phyloP scores from a whole-genome alignment of 345 rosid genomes.

The Melaleuca quinquenervia region DNA sequence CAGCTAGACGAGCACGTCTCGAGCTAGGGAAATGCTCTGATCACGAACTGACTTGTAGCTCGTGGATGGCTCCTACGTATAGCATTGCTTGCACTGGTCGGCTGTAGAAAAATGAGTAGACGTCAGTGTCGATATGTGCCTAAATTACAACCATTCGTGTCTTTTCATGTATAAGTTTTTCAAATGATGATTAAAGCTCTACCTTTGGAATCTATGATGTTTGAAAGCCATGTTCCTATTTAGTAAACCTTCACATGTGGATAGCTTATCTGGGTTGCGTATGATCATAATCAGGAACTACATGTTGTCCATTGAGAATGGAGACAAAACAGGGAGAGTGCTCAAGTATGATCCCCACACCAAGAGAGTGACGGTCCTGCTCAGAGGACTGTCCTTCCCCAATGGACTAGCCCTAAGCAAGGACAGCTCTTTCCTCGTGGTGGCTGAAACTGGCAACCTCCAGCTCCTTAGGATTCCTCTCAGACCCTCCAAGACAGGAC shows the following conservation, averaged over 20 bases:
- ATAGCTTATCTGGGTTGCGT: background rate
- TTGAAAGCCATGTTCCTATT: background rate
- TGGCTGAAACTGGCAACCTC: conserved; percentile 17
- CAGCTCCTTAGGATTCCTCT: conserved; percentile 12
- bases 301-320: background rate
- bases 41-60: background rate
- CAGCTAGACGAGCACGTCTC: background rate
- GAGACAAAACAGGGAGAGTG: conserved; percentile 34
- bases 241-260: background rate
- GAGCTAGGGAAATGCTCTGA: background rate
- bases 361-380: conserved; percentile 15
- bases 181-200: background rate
- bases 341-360: conserved; percentile 23
- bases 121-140: background rate
- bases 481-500: background rate
- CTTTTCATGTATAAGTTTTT: background rate
- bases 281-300: conserved; percentile 9
- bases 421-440: conserved; percentile 24
- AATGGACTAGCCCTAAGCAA: conserved; percentile 42
- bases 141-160: background rate
- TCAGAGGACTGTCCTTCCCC: conserved; percentile 21
- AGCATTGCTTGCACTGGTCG: background rate
- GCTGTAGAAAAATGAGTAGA: background rate
- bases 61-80: background rate
- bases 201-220: background rate